Evolutionary conservation across 805 yeast species (phyloP), one percentile per base, ranked within the genome.

Genomic region (Nakazawaea ambrosiae): DNA sequence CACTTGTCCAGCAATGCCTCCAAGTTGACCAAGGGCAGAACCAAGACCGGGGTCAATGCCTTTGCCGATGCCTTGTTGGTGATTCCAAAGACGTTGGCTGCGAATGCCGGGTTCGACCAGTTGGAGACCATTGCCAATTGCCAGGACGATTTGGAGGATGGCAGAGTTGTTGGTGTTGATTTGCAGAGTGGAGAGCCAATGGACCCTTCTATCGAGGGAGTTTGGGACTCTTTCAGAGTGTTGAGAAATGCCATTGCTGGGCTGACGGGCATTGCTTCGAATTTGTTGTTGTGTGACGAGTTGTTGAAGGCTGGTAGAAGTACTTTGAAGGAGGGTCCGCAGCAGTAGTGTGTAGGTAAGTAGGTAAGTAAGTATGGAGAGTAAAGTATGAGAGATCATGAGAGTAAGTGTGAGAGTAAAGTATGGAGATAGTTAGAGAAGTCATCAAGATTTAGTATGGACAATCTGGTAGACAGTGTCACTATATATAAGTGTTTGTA

Each of bases 191-290:
- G 99, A 27, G 96, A 89, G 56, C 92, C 97, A 34, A 80, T 90
- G 75, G 97, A 90, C 55, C 97, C 98, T 34, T 73, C 86, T 6
- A 73, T 84, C 37, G 96, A 86, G 55, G 98, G 98, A 44, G 77
- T 92, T 41, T 92, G 96, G 95, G 99, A 92, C 62, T 84, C 95
- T 19, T 92, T 75, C 66, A 71, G 98, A 48, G 98, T 92, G 27
- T 66, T 92, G 43, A 78, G 98, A 65, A 92, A 92, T 58, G 95
- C 96, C 8, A 68, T 92, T 37, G 78, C 88, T 35, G 80, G 95
- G 32, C 96, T 97, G 27, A 82, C 94, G 1, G 95, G 96, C 37
- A 92, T 92, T 52, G 90, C 98, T 1, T 80, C 92, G 45, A 92
- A 92, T 57, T 66, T 92, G 51, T 71, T 92, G 47, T 69, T 92